Percentiles rank a stretch among this genome's conserved stretches.
Evolutionary conservation across 2,329 filamentous ascomycete genomes (phyloP).

Genomic region (Epichloe bromicola): DNA sequence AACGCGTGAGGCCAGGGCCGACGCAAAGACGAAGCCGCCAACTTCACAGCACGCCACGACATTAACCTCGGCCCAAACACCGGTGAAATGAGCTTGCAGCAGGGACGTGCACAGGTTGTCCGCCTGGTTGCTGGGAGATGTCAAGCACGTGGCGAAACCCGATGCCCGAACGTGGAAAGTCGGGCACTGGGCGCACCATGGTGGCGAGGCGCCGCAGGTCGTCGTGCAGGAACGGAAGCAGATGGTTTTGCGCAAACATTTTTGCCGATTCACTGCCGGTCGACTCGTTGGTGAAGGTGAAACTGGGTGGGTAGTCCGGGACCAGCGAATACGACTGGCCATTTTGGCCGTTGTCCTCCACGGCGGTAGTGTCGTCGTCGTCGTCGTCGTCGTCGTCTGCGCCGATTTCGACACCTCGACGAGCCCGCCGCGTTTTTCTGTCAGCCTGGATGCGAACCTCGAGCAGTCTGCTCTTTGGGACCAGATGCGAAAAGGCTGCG

Average conservation of each 20-base stretch:
- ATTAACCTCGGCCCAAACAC: slow-evolving; percentile 33
- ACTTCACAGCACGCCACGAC: slow-evolving; percentile 40
- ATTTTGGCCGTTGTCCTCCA: slow-evolving; percentile 11
- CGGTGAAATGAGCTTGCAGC: slow-evolving; percentile 30
- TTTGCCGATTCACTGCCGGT: slow-evolving; percentile 24
- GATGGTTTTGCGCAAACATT: slow-evolving; percentile 25
- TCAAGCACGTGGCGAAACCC: slow-evolving; percentile 45
- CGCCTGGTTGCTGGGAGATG: slow-evolving; percentile 37
- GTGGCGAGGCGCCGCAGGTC: slow-evolving; percentile 31
- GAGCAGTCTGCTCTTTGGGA: slow-evolving; percentile 37
- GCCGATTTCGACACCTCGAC: slow-evolving; percentile 14
- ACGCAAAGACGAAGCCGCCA: slow-evolving; percentile 43
- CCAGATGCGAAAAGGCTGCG: slow-evolving; percentile 37
- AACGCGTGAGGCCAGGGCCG: slow-evolving; percentile 31
- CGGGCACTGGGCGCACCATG: slow-evolving; percentile 35
- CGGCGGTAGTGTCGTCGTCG: not conserved
- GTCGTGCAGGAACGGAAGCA: slow-evolving; percentile 15
- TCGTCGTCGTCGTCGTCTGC: not conserved
- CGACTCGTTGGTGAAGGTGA: slow-evolving; percentile 38
- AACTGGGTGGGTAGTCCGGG: slow-evolving; percentile 19
- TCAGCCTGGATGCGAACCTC: slow-evolving; percentile 37
- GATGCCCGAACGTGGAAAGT: slow-evolving; percentile 38
- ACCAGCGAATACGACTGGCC: not conserved
- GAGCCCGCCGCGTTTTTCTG: slow-evolving; percentile 21
- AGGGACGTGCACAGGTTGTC: slow-evolving; percentile 36